Evolutionary conservation across 192 early-diverging fungal species (phyloP), one percentile per base, ranked within the genome.

Genomic region (Chytriomyces sp.): DNA sequence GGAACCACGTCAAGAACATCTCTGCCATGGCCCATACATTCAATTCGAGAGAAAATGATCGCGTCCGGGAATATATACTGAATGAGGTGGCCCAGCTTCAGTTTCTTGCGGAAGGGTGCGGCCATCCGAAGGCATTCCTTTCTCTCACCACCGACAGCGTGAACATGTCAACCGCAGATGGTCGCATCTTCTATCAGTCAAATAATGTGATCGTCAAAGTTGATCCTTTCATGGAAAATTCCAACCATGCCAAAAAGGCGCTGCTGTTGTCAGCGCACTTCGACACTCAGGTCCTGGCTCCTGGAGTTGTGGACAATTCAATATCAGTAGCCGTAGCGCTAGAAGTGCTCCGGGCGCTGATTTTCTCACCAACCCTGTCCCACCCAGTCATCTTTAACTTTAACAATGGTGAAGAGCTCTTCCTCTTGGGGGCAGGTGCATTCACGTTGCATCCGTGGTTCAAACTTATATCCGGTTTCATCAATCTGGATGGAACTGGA

Each of bases 401-500:
- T 39, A 82, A 80, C 52, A 84, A 86, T 63, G 82, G 73, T 0
- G 85, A 86, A 56, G 85, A 86, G 57, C 32, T 82, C 38, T 55
- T 70, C 39, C 28, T 82, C 32, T 40, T 80, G 6, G 83, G 83
- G 8, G 78, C 65, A 10, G 55, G 60, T 22, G 63, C 81, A 6
- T 82, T 85, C 57, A 30, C 75, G 4, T 60, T 66, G 10, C 79
- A 85, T 41, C 84, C 84, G 10, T 75, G 66, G 78, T 76, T 78
- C 52, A 39, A 39, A 36, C 37, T 64, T 44, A 67, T 79, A n/a
- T 71, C 72, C 33, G 84, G 60, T 10, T 83, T 85, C 59, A 72
- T 85, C 55, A 85, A 85, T 52, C 44, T 85, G 52, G 83, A 86
- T 32, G 82, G 84, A 0, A 78, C 82, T 2, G 85, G 82, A 25